These are phyloP conservation scores for Myxozyma melibiosi DNA, from an alignment of 805 yeast genomes.

Conservation along the genomic window DNA sequence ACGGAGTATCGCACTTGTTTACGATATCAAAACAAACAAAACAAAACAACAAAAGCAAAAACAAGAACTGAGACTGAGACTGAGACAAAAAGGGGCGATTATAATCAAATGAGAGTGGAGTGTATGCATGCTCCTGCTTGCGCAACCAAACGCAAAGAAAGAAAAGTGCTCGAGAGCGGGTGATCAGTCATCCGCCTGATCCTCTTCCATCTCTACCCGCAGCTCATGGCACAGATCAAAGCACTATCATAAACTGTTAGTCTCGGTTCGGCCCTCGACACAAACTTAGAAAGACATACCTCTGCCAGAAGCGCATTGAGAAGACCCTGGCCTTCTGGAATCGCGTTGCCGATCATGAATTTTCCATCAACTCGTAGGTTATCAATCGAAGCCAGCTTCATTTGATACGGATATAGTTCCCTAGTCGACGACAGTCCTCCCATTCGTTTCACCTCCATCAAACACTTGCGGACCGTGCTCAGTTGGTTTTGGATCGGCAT, in stretches of 20 bases:
- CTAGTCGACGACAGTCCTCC: slow-evolving; percentile 88
- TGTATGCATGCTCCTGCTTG: not conserved
- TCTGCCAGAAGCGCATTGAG: slow-evolving; percentile 47
- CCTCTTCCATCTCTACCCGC: slow-evolving; percentile 62
- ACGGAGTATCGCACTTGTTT: too few species aligned
- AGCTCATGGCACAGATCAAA: slow-evolving; percentile 91
- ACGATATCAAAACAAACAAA: not conserved
- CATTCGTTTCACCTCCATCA: slow-evolving; percentile 85
- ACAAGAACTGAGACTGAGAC: not conserved
- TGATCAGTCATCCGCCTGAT: slow-evolving; percentile 3
- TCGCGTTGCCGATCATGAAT: slow-evolving; percentile 80
- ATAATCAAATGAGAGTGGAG: too few species aligned
- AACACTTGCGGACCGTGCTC: slow-evolving; percentile 85
- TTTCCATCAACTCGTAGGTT: slow-evolving; percentile 87
- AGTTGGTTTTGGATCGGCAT: slow-evolving; percentile 93
- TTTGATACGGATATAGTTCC: slow-evolving; percentile 93
- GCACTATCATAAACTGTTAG: slow-evolving; percentile 47
- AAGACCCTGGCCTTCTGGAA: slow-evolving; percentile 99
- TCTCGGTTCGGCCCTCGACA: not conserved
- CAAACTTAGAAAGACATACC: slow-evolving; percentile 2
- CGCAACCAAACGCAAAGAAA: not conserved
- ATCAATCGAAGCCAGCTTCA: slow-evolving; percentile 89
- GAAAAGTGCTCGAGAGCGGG: not conserved
- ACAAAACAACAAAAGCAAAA: not conserved
- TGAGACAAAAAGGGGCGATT: too few species aligned